Conservation (phyloP, 2,329 filamentous ascomycete species). For the Sclerotinia glacialis region DNA sequence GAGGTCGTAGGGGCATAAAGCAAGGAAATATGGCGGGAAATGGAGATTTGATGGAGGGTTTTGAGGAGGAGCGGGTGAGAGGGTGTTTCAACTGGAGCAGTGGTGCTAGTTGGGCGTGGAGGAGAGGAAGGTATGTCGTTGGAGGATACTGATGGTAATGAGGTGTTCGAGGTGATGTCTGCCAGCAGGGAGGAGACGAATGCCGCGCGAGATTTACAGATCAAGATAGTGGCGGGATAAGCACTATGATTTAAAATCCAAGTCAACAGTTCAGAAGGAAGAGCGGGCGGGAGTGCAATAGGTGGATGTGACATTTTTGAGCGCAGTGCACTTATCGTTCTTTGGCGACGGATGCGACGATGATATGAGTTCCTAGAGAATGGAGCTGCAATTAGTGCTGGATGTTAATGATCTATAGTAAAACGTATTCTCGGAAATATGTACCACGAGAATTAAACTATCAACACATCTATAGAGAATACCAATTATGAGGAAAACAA, state of each 20-base stretch:
- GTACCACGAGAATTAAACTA: not conserved
- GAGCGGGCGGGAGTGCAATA: slow-evolving; percentile 51
- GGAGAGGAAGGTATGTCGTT: slow-evolving; percentile 16
- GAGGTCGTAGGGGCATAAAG: slow-evolving; percentile 73
- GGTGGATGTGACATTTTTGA: slow-evolving; percentile 36
- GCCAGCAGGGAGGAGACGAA: slow-evolving; percentile 61
- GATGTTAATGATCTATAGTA: slow-evolving; percentile 28
- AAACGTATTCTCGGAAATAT: not conserved
- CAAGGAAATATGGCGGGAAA: slow-evolving; percentile 65
- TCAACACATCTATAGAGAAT: not conserved
- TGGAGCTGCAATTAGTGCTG: slow-evolving; percentile 31
- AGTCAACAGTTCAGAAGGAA: slow-evolving; percentile 61
- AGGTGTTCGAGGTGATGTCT: slow-evolving; percentile 42
- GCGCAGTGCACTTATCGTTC: not conserved
- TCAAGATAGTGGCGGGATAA: slow-evolving; percentile 63
- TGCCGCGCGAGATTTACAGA: slow-evolving; percentile 63
- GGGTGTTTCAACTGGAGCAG: slow-evolving; percentile 14
- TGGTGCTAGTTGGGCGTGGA: not conserved
- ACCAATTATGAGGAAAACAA: not conserved
- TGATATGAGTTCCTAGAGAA: not conserved
- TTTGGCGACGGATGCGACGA: not conserved
- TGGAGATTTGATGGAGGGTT: slow-evolving; percentile 66
- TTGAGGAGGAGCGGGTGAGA: slow-evolving; percentile 53
- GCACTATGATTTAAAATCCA: slow-evolving; percentile 57
- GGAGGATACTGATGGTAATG: slow-evolving; percentile 20